A percentile compares a stretch with the other conserved stretches of the same genome.
Conservation (phyloP, 345 rosid genomes). For the Capsella bursapastoris region DNA sequence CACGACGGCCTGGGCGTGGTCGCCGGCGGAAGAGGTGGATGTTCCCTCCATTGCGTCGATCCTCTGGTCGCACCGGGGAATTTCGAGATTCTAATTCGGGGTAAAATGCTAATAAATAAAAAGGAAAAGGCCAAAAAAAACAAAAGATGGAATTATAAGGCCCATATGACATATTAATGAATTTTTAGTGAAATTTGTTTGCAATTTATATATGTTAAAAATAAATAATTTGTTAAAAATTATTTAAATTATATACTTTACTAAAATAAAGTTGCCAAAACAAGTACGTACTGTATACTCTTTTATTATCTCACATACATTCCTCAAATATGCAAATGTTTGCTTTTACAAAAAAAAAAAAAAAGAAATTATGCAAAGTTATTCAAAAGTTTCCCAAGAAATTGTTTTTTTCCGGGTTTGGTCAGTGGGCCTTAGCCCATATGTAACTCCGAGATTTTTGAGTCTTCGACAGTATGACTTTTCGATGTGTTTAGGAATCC, state of each 20-base stretch:
- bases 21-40: conserved; percentile 39
- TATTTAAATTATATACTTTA: no score
- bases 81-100: neutral
- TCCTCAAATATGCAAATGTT: no score
- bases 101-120: neutral
- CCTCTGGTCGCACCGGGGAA: conserved; percentile 5
- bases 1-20: conserved; percentile 39
- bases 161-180: no score
- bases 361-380: neutral
- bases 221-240: no score
- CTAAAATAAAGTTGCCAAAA: no score
- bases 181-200: no score
- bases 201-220: no score
- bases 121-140: no score
- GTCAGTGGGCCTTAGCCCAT: conserved; percentile 34
- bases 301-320: no score
- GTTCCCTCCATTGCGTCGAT: conserved; percentile 39
- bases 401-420: neutral
- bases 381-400: neutral
- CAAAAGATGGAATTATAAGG: neutral
- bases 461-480: neutral
- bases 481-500: neutral
- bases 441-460: neutral
- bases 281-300: no score
- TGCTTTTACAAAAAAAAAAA: no score